Conservation (phyloP, 176 grass and related monocot genomes). For the Zoysia japonica region DNA sequence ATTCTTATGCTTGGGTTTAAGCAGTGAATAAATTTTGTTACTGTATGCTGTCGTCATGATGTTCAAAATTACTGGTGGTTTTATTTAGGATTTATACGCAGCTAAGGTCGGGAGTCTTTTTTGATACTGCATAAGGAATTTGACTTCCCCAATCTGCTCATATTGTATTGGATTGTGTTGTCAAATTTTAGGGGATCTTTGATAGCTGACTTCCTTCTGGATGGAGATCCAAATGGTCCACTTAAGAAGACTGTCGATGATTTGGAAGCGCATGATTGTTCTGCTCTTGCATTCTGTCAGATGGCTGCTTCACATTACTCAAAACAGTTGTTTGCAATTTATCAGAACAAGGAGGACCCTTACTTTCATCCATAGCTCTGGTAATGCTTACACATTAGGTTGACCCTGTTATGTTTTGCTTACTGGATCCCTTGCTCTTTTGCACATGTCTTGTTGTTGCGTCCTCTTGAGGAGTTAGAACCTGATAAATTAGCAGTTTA, state of each 20-base stretch:
- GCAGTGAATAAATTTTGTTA: neutral
- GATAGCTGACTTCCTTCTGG: slow-evolving; percentile 70
- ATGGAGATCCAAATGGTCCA: slow-evolving; percentile 55
- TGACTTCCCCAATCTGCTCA: slow-evolving; percentile 4
- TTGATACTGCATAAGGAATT: neutral
- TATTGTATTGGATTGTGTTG: neutral
- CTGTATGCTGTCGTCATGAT: neutral
- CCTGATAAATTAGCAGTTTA: slow-evolving; percentile 5
- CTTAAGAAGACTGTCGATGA: slow-evolving; percentile 60
- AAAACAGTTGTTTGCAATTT: slow-evolving; percentile 80
- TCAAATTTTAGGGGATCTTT: slow-evolving; percentile 50
- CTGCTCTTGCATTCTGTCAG: slow-evolving; percentile 49
- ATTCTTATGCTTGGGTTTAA: neutral
- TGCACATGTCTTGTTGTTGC: slow-evolving; percentile 21
- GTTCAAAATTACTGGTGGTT: neutral
- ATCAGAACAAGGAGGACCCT: slow-evolving; percentile 62
- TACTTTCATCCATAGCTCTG: slow-evolving; percentile 55
- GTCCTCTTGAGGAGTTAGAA: slow-evolving; percentile 16
- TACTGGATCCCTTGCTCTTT: neutral
- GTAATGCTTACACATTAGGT: neutral
- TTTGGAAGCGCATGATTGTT: slow-evolving; percentile 39
- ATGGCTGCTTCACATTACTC: slow-evolving; percentile 56
- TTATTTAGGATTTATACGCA: neutral
- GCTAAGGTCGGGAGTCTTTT: neutral
- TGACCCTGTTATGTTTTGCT: neutral